Evolutionary conservation across 169 alveolate genomes (phyloP), one percentile per base, ranked within the genome.

Genomic region (Hepatocystis sp.): DNA sequence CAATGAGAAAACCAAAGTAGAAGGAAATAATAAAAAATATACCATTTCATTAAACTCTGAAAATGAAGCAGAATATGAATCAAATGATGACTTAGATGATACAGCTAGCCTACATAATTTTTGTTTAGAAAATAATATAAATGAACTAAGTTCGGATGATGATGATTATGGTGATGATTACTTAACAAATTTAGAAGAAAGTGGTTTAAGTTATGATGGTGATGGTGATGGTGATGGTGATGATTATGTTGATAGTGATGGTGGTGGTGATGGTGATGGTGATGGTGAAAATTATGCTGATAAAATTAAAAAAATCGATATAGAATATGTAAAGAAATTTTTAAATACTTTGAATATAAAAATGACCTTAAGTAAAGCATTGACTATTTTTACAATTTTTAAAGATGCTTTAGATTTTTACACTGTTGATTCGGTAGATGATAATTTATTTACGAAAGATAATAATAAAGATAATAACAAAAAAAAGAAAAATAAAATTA

Each of bases 351-450:
- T 78, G 8, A 49, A 55, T 53, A 63, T 49, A 19, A 78, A 61
- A 27, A 34, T 47, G 1, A 49, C 66, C 17, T 47, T 78, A 66
- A 63, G 58, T 53, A 60, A 78, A 11, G 53, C 61, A 27, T 46
- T 78, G 13, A 78, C 58, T 40, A n/a, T 78, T 40, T 17, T 78
- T 19, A n/a, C 84, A 8, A 47, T 61, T 49, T 78, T 39, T 78
- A 36, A 39, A 10, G 84, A 78, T 49, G 76, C 76, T 40, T 32
- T 78, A 19, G 40, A 46, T 53, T 49, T 61, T 30, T 78, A 46
- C 53, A 52, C 32, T 51, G 40, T 32, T 15, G 67, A 78, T n/a
- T 67, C 52, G 13, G 36, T 63, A 28, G 66, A 67, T 23, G 63
- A 49, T 7, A 65, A 66, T 46, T 66, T 28, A 17, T 46, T 61